Evolutionary conservation across 176 grass and related monocot genomes (phyloP), one percentile per base, ranked within the genome.

Genomic region (Otatea glauca): DNA sequence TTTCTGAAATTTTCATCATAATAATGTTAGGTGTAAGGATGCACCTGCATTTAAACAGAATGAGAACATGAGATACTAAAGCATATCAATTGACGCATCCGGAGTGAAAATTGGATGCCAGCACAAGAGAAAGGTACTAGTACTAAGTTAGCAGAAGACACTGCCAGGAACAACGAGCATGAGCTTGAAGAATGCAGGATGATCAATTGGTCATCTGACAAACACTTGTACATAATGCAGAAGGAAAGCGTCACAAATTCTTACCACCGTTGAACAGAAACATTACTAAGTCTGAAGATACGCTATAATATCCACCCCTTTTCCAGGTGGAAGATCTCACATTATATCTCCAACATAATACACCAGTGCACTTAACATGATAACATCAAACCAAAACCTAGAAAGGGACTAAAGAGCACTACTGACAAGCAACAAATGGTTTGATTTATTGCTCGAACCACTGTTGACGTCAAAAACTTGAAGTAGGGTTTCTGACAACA

Each of bases 371-470:
- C 6, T 58, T 9, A 58, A n/a, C 20, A 58, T 58, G 16, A 54
- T 9, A 58, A n/a, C 20, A 58, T 58, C 51, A 54, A 54, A 54
- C 51, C 17, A 20, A 54, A 58, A n/a, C 29, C 20, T n/a, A 58
- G 54, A 58, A n/a, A 58, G 54, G n/a, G 8, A 8, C 6, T 58
- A 14, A 38, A 43, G 50, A 70, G 15, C n/a, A 65, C 7, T 17
- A 35, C 29, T 29, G 25, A 14, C 11, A 15, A 53, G 9, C 6
- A 0, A n/a, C 20, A 39, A 4, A 81, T 70, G 20, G 20, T 65
- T 48, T 21, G 62, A 80, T 48, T 17, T 81, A 35, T 82, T 61
- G 23, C 24, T 61, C 47, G 53, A 29, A n/a, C n/a, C n/a, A n/a
- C n/a, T n/a, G n/a, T n/a, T n/a, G n/a, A n/a, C n/a, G n/a, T n/a